Base-by-base conservation (phyloP, 192 early-diverging fungal species). In the Rhizophagus clarus region DNA sequence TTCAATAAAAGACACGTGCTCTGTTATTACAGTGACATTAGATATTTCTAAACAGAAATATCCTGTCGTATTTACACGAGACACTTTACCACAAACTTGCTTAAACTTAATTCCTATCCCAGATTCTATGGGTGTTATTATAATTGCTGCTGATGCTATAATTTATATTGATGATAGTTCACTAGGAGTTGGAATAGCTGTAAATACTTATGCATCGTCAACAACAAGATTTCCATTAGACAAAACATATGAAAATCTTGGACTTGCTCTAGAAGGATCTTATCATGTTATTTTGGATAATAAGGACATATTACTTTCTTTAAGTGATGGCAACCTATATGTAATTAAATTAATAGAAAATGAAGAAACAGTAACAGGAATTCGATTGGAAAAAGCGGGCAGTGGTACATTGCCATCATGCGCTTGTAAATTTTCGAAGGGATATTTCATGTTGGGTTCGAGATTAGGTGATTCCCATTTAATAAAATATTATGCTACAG, bases 161-260 rank as follows among this genome's bases (percentile, higher is more conserved):
- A 88, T 97, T 17, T 92, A 99, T 78, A 86, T 97, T 2, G 92
- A 92, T 77, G 96, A 98, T 85, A 95, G 90, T 66, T 87, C 94
- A 11, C 88, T 93, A n/a, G 92, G 94, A 42, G 87, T 95, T 34
- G 91, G 89, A 20, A 88, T 90, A 6, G 91, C 92, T 1, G 90
- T 95, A 22, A 97, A 95, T 79, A 89, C 86, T 22, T 97, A 94
- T 60, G 88, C 88, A 28, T 81, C 81, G 1, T 68, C 81, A 20
- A 85, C 88, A 69, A 86, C 85, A 0, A 84, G 84, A 64, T 90
- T 85, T 64, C 84, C 91, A 0, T 85, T 88, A 69, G 85, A 86
- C 45, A 37, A 47, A 32, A 79, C 84, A 76, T 82, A 74, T 45
- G 88, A 90, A 74, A 81, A 82, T 31, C 84, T 96, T 45, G 94